These are phyloP conservation scores for Rickenella mellea DNA, from an alignment of 768 basidiomycete genomes.

Conservation along the genomic window DNA sequence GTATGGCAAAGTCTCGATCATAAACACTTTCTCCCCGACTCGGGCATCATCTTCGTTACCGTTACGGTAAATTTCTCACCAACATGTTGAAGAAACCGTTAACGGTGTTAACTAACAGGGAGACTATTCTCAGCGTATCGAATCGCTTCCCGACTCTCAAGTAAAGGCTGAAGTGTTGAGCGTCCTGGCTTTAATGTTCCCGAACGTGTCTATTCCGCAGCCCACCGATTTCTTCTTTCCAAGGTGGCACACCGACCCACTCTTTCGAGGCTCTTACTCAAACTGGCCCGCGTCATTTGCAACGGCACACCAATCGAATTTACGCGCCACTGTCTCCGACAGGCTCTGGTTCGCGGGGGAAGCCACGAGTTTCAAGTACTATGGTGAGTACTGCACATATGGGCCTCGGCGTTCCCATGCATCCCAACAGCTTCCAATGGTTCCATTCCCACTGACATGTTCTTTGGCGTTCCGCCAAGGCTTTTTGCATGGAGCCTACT, in stretches of 20 bases:
- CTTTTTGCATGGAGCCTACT: slow-evolving; percentile 50
- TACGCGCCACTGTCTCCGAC: slow-evolving; percentile 40
- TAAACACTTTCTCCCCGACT: slow-evolving; percentile 47
- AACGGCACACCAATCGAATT: slow-evolving; percentile 41
- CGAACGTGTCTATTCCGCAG: slow-evolving; percentile 40
- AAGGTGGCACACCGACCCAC: slow-evolving; percentile 43
- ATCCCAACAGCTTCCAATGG: not conserved
- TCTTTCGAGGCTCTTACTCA: slow-evolving; percentile 53
- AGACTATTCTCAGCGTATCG: slow-evolving; percentile 51
- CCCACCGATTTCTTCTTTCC: slow-evolving; percentile 48
- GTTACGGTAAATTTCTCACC: slow-evolving; percentile 26
- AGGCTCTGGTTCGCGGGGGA: slow-evolving; percentile 58
- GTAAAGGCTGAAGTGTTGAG: slow-evolving; percentile 45
- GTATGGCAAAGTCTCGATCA: slow-evolving; percentile 63
- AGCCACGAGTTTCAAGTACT: slow-evolving; percentile 47
- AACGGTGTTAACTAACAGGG: too few species aligned
- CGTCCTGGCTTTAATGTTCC: slow-evolving; percentile 54
- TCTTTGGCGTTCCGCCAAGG: slow-evolving; percentile 22
- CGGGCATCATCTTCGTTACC: slow-evolving; percentile 45
- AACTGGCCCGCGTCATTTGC: slow-evolving; percentile 63
- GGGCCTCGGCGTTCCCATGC: not conserved
- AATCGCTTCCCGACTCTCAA: slow-evolving; percentile 35
- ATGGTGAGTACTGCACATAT: slow-evolving; percentile 39
- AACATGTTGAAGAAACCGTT: not conserved
- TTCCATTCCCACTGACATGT: not conserved